These are phyloP conservation scores for Trichoderma atroviride DNA, from an alignment of 2,329 filamentous ascomycete species.

Conservation along the genomic window DNA sequence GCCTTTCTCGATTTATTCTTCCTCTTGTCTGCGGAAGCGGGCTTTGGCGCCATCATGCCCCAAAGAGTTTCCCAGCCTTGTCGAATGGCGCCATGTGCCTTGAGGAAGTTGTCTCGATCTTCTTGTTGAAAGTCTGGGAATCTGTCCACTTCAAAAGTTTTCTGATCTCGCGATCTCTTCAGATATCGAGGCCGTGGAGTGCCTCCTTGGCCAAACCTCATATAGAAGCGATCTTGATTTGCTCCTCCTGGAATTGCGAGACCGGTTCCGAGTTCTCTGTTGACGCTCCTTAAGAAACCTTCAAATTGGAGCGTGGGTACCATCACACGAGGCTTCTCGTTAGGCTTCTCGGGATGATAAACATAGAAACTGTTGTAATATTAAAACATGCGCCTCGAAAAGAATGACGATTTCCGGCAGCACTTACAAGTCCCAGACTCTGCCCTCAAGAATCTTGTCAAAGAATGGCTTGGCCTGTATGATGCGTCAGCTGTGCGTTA, in stretches of 20 bases:
- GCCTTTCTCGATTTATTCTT: slow-evolving; percentile 50
- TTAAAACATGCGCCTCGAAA: not conserved
- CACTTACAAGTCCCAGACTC: slow-evolving; percentile 74
- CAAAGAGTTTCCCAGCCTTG: slow-evolving; percentile 27
- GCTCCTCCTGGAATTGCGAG: slow-evolving; percentile 61
- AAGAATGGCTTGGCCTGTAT: slow-evolving; percentile 56
- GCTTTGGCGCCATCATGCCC: slow-evolving; percentile 31
- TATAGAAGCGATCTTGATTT: slow-evolving; percentile 57
- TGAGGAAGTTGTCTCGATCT: slow-evolving; percentile 40
- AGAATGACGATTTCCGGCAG: too few species aligned
- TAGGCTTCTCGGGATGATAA: slow-evolving; percentile 51
- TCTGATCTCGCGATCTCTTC: slow-evolving; percentile 54
- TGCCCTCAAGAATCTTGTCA: slow-evolving; percentile 58
- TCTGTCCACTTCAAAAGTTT: slow-evolving; percentile 37
- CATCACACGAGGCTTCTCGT: slow-evolving; percentile 62
- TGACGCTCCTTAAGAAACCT: slow-evolving; percentile 66
- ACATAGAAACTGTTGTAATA: slow-evolving; percentile 63
- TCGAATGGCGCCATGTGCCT: not conserved
- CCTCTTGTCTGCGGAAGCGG: slow-evolving; percentile 38
- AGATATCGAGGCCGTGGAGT: slow-evolving; percentile 70
- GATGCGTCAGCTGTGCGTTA: slow-evolving; percentile 25
- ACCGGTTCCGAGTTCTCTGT: slow-evolving; percentile 54
- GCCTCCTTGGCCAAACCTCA: slow-evolving; percentile 61
- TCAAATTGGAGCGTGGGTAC: slow-evolving; percentile 69
- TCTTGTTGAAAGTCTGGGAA: slow-evolving; percentile 42